These are phyloP conservation scores for Lachancea kluyveri DNA, from an alignment of 805 yeast species.

Conservation along the genomic window DNA sequence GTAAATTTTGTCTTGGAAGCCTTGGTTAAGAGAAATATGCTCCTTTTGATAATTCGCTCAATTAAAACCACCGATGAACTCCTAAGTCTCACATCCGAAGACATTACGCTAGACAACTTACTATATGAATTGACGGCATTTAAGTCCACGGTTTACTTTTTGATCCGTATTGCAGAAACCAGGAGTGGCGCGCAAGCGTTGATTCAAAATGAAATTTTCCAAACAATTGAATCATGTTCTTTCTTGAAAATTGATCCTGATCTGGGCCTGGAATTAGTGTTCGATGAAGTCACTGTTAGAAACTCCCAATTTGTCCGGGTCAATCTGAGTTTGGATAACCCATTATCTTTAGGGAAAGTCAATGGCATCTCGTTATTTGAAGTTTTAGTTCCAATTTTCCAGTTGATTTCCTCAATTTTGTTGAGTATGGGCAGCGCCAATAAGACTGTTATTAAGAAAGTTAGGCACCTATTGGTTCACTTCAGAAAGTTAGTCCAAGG, in stretches of 20 bases:
- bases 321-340: slow-evolving; percentile 47
- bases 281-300: slow-evolving; percentile 32
- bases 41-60: slow-evolving; percentile 59
- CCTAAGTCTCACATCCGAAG: slow-evolving; percentile 34
- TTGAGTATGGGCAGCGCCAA: slow-evolving; percentile 77
- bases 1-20: slow-evolving; percentile 53
- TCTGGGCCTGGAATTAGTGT: slow-evolving; percentile 54
- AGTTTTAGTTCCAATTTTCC: slow-evolving; percentile 66
- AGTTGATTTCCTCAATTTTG: slow-evolving; percentile 57
- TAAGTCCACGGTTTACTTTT: slow-evolving; percentile 61
- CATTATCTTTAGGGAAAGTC: slow-evolving; percentile 32
- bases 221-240: slow-evolving; percentile 47
- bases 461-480: slow-evolving; percentile 42
- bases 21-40: slow-evolving; percentile 58
- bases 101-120: slow-evolving; percentile 44
- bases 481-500: slow-evolving; percentile 55
- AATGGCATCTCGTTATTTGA: slow-evolving; percentile 53
- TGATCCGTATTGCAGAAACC: slow-evolving; percentile 70
- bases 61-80: slow-evolving; percentile 65
- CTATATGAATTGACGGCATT: slow-evolving; percentile 73
- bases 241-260: slow-evolving; percentile 72
- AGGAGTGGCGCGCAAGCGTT: slow-evolving; percentile 72
- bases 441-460: slow-evolving; percentile 48
- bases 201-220: slow-evolving; percentile 67
- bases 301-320: slow-evolving; percentile 35